A percentile compares a stretch with the other conserved stretches of the same genome.
Evolutionary conservation across 257 asterid species (phyloP).

Genomic region (Linaria vulgaris): DNA sequence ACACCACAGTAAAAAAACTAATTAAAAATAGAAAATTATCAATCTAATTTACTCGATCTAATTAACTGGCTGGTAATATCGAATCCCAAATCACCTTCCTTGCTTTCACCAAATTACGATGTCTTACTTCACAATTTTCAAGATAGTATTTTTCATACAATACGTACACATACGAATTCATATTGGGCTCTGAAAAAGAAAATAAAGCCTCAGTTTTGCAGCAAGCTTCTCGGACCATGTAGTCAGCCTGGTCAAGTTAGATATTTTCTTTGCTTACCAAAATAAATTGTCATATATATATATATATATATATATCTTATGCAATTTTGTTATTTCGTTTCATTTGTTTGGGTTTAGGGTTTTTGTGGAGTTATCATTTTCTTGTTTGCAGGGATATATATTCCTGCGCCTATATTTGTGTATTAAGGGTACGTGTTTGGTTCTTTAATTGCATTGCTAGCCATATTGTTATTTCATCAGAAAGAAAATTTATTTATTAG

Average conservation of each 20-base stretch:
- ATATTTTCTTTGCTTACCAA: no score
- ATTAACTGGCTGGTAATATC: slow-evolving; percentile 30
- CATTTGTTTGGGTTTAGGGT: slow-evolving; percentile 16
- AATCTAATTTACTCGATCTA: slow-evolving; percentile 5
- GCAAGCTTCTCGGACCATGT: no score
- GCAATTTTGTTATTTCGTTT: background rate
- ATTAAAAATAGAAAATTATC: slow-evolving; percentile 1
- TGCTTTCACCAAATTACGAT: slow-evolving; percentile 34
- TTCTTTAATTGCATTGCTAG: background rate
- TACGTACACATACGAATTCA: slow-evolving; percentile 19
- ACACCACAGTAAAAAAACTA: background rate
- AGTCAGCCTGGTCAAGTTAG: no score
- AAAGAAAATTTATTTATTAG: background rate
- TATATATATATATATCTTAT: no score
- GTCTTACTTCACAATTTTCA: slow-evolving; percentile 37
- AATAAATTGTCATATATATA: no score
- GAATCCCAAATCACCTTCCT: slow-evolving; percentile 36
- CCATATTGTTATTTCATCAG: slow-evolving; percentile 5
- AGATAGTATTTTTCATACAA: slow-evolving; percentile 27
- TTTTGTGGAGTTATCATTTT: slow-evolving; percentile 1
- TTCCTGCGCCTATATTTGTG: background rate
- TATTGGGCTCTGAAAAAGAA: no score
- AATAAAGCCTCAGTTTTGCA: no score
- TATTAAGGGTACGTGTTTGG: background rate
- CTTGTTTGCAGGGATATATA: slow-evolving; percentile 29